Conservation (phyloP, 2,329 filamentous ascomycete genomes). For the Phaeophleospora eucalypticola region DNA sequence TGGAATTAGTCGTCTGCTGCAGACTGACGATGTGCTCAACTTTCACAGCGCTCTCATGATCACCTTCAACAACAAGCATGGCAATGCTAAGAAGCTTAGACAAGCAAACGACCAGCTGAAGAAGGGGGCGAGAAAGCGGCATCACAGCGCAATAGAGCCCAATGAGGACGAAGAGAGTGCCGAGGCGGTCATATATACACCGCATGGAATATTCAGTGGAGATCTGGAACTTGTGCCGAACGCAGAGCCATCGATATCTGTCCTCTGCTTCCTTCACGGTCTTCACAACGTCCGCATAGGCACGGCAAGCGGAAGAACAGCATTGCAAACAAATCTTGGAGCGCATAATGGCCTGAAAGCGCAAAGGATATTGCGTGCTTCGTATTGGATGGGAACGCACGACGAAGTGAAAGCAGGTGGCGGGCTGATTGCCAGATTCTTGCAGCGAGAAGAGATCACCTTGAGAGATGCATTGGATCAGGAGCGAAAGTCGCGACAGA, state of each 20-base stretch:
- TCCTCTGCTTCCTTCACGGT: conserved; percentile 60
- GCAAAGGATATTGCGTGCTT: conserved; percentile 49
- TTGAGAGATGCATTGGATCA: conserved; percentile 46
- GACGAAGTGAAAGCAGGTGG: conserved; percentile 60
- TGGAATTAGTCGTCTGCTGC: conserved; percentile 56
- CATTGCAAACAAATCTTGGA: conserved; percentile 60
- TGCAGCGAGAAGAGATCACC: conserved; percentile 41
- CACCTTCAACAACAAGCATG: conserved; percentile 43
- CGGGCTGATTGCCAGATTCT: conserved; percentile 52
- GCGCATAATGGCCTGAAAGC: conserved; percentile 58
- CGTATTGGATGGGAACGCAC: conserved; percentile 64
- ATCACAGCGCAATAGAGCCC: conserved; percentile 11
- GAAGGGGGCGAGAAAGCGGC: conserved; percentile 19
- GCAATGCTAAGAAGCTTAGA: conserved; percentile 7
- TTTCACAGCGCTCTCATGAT: conserved; percentile 61
- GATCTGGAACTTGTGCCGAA: conserved; percentile 42
- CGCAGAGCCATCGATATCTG: conserved; percentile 46
- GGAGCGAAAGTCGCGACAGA: conserved; percentile 36
- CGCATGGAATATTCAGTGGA: conserved; percentile 54
- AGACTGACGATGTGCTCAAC: conserved; percentile 52
- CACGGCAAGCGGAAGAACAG: conserved; percentile 22
- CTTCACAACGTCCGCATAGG: conserved; percentile 57
- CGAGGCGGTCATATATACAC: conserved; percentile 61
- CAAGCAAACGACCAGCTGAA: conserved; percentile 22
- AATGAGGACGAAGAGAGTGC: conserved; percentile 34